A percentile compares a stretch with the other conserved stretches of the same genome.
These are phyloP conservation scores for Pinus taeda DNA, from an alignment of 75 land plant genomes.

Conservation along the genomic window DNA sequence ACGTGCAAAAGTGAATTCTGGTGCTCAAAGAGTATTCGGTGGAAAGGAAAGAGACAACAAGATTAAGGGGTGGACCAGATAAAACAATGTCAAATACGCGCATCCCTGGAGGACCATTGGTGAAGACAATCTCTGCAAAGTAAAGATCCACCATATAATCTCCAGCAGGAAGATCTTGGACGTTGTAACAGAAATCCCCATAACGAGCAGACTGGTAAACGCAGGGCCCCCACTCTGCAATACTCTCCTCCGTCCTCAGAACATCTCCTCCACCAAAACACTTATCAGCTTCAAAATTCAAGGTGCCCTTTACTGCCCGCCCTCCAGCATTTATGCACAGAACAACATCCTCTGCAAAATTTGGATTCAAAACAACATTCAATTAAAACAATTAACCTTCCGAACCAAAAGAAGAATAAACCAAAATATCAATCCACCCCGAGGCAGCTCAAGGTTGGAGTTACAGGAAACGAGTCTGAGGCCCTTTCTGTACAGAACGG, in stretches of 20 bases:
- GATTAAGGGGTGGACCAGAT: slow-evolving; percentile 5
- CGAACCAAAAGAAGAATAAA: neutral
- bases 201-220: slow-evolving; percentile 83
- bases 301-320: slow-evolving; percentile 15
- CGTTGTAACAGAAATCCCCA: slow-evolving; percentile 65
- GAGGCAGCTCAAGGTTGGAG: neutral
- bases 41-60: neutral
- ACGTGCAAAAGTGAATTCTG: neutral
- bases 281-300: slow-evolving; percentile 32
- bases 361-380: too few species aligned
- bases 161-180: slow-evolving; percentile 54
- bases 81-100: slow-evolving; percentile 39
- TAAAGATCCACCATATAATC: slow-evolving; percentile 81
- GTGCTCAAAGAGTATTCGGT: slow-evolving; percentile 2
- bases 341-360: slow-evolving; percentile 34
- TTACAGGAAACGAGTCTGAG: neutral
- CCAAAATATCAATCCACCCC: neutral
- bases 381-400: too few species aligned
- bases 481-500: neutral
- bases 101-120: slow-evolving; percentile 91
- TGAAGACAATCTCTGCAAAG: slow-evolving; percentile 87
- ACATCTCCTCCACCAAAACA: slow-evolving; percentile 73
- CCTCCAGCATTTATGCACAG: slow-evolving; percentile 76
- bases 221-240: slow-evolving; percentile 44
- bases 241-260: slow-evolving; percentile 60